phyloP scores from a whole-genome alignment of 495 filamentous ascomycete genomes.

The Parathielavia hyrcaniae region DNA sequence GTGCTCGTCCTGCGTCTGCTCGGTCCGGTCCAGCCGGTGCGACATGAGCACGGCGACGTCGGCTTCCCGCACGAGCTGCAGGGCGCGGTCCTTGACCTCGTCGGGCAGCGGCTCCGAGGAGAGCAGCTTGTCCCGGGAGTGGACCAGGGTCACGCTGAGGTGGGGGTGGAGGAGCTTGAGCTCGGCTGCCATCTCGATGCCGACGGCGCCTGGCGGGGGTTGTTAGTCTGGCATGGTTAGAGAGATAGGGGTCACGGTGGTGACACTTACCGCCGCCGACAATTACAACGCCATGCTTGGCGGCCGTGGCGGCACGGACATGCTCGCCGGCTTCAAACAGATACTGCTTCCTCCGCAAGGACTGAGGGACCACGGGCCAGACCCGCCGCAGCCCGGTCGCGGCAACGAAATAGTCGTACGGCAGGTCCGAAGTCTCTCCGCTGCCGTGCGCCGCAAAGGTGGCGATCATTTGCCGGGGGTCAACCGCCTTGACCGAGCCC shows the following conservation, averaged over 20 bases:
- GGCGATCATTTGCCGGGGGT: slow-evolving; percentile 48
- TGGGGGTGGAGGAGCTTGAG: slow-evolving; percentile 53
- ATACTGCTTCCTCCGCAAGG: slow-evolving; percentile 48
- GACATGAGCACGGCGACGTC: slow-evolving; percentile 54
- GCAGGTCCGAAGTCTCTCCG: slow-evolving; percentile 25
- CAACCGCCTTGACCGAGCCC: slow-evolving; percentile 50
- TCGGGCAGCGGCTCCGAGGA: slow-evolving; percentile 61
- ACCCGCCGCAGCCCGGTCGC: slow-evolving; percentile 54
- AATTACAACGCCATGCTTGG: slow-evolving; percentile 49
- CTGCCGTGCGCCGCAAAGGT: slow-evolving; percentile 32
- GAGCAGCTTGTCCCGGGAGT: slow-evolving; percentile 56
- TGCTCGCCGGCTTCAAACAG: slow-evolving; percentile 50
- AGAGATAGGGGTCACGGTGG: background rate
- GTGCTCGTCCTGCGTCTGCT: slow-evolving; percentile 27
- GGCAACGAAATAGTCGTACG: slow-evolving; percentile 63
- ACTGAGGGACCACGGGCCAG: slow-evolving; percentile 59
- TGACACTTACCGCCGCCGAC: slow-evolving; percentile 48
- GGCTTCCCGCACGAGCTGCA: slow-evolving; percentile 45
- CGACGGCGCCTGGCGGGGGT: slow-evolving; percentile 51
- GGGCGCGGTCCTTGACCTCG: slow-evolving; percentile 53
- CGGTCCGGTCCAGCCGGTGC: slow-evolving; percentile 40
- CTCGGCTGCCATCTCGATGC: slow-evolving; percentile 67
- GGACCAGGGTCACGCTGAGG: slow-evolving; percentile 57
- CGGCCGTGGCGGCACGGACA: slow-evolving; percentile 34
- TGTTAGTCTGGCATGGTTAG: background rate